These are phyloP conservation scores for Ceratocystis eucalypticola DNA, from an alignment of 2,329 filamentous ascomycete genomes.

Conservation along the genomic window DNA sequence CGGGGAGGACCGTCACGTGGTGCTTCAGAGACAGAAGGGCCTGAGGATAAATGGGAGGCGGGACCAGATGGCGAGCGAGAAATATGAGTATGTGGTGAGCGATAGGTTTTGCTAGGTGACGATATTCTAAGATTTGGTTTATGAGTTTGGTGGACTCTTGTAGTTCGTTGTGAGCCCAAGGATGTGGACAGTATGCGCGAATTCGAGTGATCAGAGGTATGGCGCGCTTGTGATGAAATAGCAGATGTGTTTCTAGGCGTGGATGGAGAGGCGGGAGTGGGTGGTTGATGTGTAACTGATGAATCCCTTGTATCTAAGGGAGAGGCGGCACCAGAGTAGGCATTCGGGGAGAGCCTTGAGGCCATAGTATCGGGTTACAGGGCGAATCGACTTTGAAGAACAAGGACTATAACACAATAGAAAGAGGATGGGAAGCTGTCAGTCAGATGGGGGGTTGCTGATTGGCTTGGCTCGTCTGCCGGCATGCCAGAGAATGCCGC, in stretches of 20 bases:
- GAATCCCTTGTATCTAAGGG: constrained; percentile 33
- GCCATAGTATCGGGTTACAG: constrained; percentile 10
- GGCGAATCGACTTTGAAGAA: background rate
- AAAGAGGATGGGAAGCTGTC: background rate
- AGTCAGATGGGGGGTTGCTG: background rate
- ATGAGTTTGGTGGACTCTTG: constrained; percentile 44
- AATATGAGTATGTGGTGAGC: background rate
- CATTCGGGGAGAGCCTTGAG: constrained; percentile 11
- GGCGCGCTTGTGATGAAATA: constrained; percentile 42
- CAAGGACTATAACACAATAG: background rate
- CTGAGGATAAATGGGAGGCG: constrained; percentile 24
- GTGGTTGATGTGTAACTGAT: constrained; percentile 33
- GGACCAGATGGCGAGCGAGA: constrained; percentile 40
- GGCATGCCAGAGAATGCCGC: constrained; percentile 3
- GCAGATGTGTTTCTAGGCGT: constrained; percentile 27
- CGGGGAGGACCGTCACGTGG: constrained; percentile 32
- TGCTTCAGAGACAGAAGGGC: constrained; percentile 12
- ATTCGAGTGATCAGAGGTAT: constrained; percentile 34
- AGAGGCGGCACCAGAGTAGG: constrained; percentile 23
- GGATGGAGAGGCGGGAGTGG: constrained; percentile 27
- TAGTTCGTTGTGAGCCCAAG: constrained; percentile 34
- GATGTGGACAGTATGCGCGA: background rate
- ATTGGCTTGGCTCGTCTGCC: background rate
- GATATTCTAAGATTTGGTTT: constrained; percentile 30
- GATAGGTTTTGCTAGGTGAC: background rate